These are phyloP conservation scores for Lathyrus sativus DNA, from an alignment of 306 rosid species.

Conservation along the genomic window DNA sequence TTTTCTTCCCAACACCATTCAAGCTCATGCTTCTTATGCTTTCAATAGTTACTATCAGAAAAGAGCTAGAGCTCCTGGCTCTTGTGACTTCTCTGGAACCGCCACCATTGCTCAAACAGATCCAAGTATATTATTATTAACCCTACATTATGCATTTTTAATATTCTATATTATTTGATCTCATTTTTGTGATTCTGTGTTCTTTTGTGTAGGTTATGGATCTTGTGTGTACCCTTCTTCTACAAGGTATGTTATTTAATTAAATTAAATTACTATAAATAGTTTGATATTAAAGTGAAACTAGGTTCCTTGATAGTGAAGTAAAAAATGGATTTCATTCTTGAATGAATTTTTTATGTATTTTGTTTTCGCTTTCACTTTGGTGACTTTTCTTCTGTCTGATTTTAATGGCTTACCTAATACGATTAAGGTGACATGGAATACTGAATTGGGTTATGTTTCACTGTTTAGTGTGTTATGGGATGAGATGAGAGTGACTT, in stretches of 20 bases:
- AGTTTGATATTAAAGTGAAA: conserved; percentile 22
- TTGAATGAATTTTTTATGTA: background rate
- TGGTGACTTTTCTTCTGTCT: conserved; percentile 34
- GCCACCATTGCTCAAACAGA: conserved; percentile 83
- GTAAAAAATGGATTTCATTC: conserved; percentile 55
- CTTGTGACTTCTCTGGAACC: conserved; percentile 74
- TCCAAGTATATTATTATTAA: conserved; percentile 53
- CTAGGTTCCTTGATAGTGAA: conserved; percentile 61
- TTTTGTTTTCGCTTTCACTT: background rate
- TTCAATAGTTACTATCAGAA: conserved; percentile 76
- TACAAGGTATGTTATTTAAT: conserved; percentile 51
- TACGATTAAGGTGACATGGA: conserved; percentile 2
- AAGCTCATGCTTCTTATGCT: conserved; percentile 93
- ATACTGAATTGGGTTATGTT: background rate
- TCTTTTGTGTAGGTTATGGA: conserved; percentile 73
- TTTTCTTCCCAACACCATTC: conserved; percentile 84
- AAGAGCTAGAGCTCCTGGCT: conserved; percentile 66
- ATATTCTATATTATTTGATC: background rate
- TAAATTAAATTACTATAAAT: background rate
- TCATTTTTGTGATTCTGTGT: background rate
- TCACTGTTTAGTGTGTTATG: background rate
- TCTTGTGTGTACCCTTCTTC: conserved; percentile 93
- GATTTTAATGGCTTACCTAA: conserved; percentile 33
- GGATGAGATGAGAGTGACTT: background rate
- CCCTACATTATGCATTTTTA: too few species aligned